phyloP scores from a whole-genome alignment of 805 yeast genomes.

The Wickerhamiella qilinensis region DNA sequence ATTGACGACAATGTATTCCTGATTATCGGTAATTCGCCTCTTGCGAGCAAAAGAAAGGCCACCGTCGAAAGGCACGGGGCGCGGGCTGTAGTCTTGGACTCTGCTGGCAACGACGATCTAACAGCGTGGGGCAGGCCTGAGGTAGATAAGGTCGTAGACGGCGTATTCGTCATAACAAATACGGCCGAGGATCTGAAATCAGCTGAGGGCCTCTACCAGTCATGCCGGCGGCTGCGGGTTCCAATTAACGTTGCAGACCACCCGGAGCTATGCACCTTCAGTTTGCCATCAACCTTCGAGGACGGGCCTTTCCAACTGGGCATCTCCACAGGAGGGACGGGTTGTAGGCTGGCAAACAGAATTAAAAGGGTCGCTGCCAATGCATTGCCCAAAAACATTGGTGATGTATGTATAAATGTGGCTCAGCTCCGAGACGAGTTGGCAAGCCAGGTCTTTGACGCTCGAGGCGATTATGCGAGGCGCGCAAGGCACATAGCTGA shows the following conservation, averaged over 20 bases:
- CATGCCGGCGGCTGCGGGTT: slow-evolving; percentile 47
- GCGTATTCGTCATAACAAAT: slow-evolving; percentile 41
- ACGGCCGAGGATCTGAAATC: slow-evolving; percentile 5
- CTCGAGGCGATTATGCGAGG: not conserved
- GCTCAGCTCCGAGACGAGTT: slow-evolving; percentile 48
- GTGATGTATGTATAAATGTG: slow-evolving; percentile 47
- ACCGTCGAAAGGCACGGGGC: slow-evolving; percentile 12
- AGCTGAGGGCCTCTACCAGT: slow-evolving; percentile 29
- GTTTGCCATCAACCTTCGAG: slow-evolving; percentile 51
- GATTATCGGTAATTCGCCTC: slow-evolving; percentile 2
- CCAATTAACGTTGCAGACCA: slow-evolving; percentile 72
- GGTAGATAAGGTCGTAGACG: slow-evolving; percentile 53
- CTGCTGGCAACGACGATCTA: slow-evolving; percentile 26
- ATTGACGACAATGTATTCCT: not conserved
- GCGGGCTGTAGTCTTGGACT: slow-evolving; percentile 1
- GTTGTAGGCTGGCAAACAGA: slow-evolving; percentile 72
- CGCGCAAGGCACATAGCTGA: too few species aligned
- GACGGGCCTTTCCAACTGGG: slow-evolving; percentile 71
- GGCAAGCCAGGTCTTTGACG: not conserved
- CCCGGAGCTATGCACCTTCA: slow-evolving; percentile 57
- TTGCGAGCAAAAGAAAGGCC: slow-evolving; percentile 6
- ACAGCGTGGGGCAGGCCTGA: slow-evolving; percentile 41
- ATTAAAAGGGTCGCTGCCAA: slow-evolving; percentile 52
- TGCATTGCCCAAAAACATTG: slow-evolving; percentile 53
- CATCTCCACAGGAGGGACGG: slow-evolving; percentile 73